Conservation (phyloP, 129 eudicot genomes). For the Ambrosia trifida region DNA sequence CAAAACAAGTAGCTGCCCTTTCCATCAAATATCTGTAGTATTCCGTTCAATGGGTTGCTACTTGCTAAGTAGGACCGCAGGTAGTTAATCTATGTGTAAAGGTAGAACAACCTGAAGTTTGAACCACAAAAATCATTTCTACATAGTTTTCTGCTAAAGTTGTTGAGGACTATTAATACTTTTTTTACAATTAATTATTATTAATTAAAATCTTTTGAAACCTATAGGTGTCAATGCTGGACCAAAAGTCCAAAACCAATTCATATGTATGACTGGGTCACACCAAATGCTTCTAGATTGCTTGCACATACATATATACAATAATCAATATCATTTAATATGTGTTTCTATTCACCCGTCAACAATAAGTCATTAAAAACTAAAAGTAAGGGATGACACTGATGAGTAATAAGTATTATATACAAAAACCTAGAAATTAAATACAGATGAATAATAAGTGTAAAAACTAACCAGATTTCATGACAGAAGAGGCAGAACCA, state of each 20-base stretch:
- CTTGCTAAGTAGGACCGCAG: background rate
- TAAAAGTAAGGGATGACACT: background rate
- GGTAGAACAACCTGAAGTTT: conserved; percentile 1
- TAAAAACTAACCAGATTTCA: conserved; percentile 61
- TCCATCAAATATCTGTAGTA: background rate
- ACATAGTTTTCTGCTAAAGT: conserved; percentile 15
- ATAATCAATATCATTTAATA: conserved; percentile 5
- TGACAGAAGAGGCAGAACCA: conserved; percentile 77
- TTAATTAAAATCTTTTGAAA: background rate
- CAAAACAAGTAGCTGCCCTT: background rate
- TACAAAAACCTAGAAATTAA: background rate
- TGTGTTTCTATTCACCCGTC: background rate
- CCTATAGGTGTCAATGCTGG: background rate
- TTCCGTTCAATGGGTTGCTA: background rate
- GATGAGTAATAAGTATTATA: background rate
- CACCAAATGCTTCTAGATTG: background rate
- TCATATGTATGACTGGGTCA: background rate
- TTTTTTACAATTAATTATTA: background rate
- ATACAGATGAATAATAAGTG: background rate
- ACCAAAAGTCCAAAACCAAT: background rate
- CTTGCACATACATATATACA: background rate
- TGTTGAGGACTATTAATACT: background rate
- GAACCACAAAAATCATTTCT: background rate
- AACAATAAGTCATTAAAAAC: background rate
- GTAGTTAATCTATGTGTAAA: conserved; percentile 7